Conservation (phyloP, 2,329 filamentous ascomycete genomes). For the Talaromyces sp. region DNA sequence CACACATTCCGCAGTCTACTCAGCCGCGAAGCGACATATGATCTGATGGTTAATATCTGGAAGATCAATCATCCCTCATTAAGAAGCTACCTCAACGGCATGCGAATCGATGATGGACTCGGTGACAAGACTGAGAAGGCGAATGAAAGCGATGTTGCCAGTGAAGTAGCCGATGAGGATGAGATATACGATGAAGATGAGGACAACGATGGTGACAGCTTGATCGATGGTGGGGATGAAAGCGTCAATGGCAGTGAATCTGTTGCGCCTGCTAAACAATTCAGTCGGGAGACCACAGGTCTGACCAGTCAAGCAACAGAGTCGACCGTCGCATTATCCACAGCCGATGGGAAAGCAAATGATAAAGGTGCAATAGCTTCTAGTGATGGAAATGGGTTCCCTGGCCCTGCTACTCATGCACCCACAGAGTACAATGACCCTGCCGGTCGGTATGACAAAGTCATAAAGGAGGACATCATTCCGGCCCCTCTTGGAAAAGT, state of each 20-base stretch:
- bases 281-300: conserved; percentile 70
- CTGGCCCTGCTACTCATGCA: conserved; percentile 75
- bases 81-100: conserved; percentile 86
- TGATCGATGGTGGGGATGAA: conserved; percentile 53
- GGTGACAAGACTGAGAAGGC: conserved; percentile 88
- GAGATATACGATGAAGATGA: conserved; percentile 54
- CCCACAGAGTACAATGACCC: conserved; percentile 82
- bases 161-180: conserved; percentile 72
- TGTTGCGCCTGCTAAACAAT: conserved; percentile 48
- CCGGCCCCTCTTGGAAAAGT: conserved; percentile 87
- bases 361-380: conserved; percentile 47
- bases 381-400: conserved; percentile 61
- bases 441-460: conserved; percentile 75
- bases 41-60: conserved; percentile 97
- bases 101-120: conserved; percentile 72
- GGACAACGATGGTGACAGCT: conserved; percentile 58
- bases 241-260: conserved; percentile 55
- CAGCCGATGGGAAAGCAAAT: conserved; percentile 41
- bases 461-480: conserved; percentile 81
- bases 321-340: conserved; percentile 34
- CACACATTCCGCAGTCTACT: conserved; percentile 96
- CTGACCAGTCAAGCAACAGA: conserved; percentile 34
- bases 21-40: conserved; percentile 91
- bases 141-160: conserved; percentile 66
- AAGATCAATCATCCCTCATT: conserved; percentile 91